Conservation (phyloP, 2,329 filamentous ascomycete genomes). For the Aspergillus phoenicis region DNA sequence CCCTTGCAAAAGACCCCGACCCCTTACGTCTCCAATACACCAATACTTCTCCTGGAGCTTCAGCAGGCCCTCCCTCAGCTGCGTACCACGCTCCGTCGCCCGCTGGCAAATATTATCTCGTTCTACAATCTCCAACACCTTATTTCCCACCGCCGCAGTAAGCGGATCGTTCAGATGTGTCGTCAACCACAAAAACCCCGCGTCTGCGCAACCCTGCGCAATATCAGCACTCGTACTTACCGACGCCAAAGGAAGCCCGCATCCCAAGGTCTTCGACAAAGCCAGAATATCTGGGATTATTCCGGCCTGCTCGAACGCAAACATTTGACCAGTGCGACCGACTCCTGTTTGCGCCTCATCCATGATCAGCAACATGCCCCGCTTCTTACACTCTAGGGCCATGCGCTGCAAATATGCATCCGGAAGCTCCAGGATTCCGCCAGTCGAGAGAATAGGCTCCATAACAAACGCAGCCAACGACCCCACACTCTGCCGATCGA, state of each 20-base stretch:
- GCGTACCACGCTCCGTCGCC: constrained; percentile 48
- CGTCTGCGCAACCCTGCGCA: constrained; percentile 51
- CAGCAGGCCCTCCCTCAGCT: constrained; percentile 53
- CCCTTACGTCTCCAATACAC: constrained; percentile 65
- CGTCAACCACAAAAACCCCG: constrained; percentile 60
- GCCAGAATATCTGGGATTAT: constrained; percentile 62
- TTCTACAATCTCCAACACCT: constrained; percentile 64
- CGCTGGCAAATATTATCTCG: constrained; percentile 56
- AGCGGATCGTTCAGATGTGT: constrained; percentile 66
- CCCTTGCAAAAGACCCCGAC: constrained; percentile 60
- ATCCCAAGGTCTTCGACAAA: constrained; percentile 63
- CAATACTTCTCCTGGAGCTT: constrained; percentile 55
- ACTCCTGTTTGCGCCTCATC: constrained; percentile 65
- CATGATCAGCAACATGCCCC: constrained; percentile 61
- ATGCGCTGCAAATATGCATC: constrained; percentile 60
- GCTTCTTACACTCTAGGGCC: constrained; percentile 56
- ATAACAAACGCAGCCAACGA: constrained; percentile 66
- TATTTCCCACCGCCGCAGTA: constrained; percentile 61
- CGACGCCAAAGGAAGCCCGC: constrained; percentile 61
- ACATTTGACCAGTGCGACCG: constrained; percentile 60
- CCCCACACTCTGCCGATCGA: constrained; percentile 62
- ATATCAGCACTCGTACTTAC: constrained; percentile 60
- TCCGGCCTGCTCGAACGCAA: constrained; percentile 57
- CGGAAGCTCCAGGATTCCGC: constrained; percentile 63
- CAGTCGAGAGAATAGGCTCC: constrained; percentile 62